phyloP scores from a whole-genome alignment of 768 basidiomycete genomes.

The Leccinum uliginosum region DNA sequence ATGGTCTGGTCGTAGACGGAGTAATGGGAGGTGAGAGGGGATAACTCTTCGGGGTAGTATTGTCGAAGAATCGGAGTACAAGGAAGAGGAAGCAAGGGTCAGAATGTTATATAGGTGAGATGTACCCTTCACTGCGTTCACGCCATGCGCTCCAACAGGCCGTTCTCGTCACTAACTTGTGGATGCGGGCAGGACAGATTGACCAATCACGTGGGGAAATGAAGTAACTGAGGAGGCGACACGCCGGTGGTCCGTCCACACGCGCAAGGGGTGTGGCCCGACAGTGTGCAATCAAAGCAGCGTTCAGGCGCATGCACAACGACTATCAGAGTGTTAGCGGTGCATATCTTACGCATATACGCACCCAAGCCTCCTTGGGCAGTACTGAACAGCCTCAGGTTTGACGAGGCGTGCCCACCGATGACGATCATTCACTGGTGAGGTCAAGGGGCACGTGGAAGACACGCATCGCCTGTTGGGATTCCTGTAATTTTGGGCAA shows the following conservation, averaged over 20 bases:
- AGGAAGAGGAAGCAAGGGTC: slow-evolving; percentile 34
- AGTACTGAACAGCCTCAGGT: slow-evolving; percentile 8
- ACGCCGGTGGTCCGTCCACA: slow-evolving; percentile 27
- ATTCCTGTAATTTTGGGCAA: slow-evolving; percentile 20
- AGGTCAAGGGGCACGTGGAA: slow-evolving; percentile 21
- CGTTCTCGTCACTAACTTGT: slow-evolving; percentile 26
- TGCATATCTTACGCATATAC: slow-evolving; percentile 14
- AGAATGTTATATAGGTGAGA: slow-evolving; percentile 30
- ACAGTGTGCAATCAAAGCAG: slow-evolving; percentile 16
- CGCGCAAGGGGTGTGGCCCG: slow-evolving; percentile 24
- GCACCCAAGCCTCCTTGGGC: slow-evolving; percentile 13
- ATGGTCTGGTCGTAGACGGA: slow-evolving; percentile 49
- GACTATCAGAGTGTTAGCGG: slow-evolving; percentile 7
- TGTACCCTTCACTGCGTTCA: slow-evolving; percentile 40
- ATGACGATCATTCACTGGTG: not conserved
- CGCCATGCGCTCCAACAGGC: slow-evolving; percentile 36
- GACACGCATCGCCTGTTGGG: slow-evolving; percentile 17
- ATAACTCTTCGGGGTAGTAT: slow-evolving; percentile 26
- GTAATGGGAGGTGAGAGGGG: slow-evolving; percentile 37
- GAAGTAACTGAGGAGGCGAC: slow-evolving; percentile 22
- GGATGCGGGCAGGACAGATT: slow-evolving; percentile 28
- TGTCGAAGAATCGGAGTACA: slow-evolving; percentile 36
- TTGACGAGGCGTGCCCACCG: not conserved
- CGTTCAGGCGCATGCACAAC: slow-evolving; percentile 3
- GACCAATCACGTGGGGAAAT: slow-evolving; percentile 23